Evolutionary conservation across 352 stramenopile species (phyloP), one percentile per base, ranked within the genome.

Genomic region (Phytophthora cryptogea): DNA sequence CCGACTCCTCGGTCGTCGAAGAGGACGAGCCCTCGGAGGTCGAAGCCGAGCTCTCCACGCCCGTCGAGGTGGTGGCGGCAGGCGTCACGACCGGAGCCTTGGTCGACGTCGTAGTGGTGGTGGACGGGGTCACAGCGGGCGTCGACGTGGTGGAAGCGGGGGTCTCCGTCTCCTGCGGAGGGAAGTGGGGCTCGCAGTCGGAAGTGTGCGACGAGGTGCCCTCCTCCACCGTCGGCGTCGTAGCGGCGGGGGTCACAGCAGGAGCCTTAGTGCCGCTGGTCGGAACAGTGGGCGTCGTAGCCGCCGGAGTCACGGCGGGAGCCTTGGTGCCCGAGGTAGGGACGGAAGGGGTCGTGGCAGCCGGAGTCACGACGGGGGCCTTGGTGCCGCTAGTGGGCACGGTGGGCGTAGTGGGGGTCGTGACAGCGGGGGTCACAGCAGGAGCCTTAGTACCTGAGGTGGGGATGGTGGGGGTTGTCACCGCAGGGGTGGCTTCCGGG

Each of bases 111-210:
- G 51, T n/a, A 7, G 42, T 64, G 13, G 62, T 51, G n/a, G n/a
- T 27, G 31, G 45, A 33, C n/a, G 62, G 46, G 10, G 55, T 71
- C 16, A 35, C 56, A 27, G 36, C 17, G 3, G 44, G 45, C 13
- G 54, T 61, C 39, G 51, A 20, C 8, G 52, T 49, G 26, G 59
- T 56, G 11, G 45, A 17, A 17, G 43, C 54, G 6, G 58, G 51
- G 2, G 56, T 63, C 11, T 63, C 37, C n/a, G 58, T 70, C 40
- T 52, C 49, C 27, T 75, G 66, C 2, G 41, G 37, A 2, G 66
- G 70, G 54, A 78, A 78, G 44, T 78, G 61, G 10, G 70, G 62
- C 37, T 71, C 59, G 55, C 70, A 78, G 54, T 78, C 66, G 20
- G 40, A 57, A 33, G 33, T 23, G 43, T 76, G 70, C 23, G 42